Base-by-base conservation (phyloP, 2,329 filamentous ascomycete genomes). In the Furcasterigmium furcatum region DNA sequence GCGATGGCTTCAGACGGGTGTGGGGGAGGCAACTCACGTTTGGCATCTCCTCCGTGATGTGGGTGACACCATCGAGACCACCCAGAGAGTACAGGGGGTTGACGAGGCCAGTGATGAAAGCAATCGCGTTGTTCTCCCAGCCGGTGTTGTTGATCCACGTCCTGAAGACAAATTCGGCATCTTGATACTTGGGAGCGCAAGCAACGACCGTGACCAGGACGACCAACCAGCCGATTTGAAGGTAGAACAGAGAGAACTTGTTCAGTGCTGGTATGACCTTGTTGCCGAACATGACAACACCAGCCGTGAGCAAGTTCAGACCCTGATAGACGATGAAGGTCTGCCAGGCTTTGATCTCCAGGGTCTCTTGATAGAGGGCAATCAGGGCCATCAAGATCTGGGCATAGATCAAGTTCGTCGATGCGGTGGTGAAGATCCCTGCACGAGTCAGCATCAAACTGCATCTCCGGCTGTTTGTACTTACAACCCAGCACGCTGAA, bases 61-160 rank as follows among this genome's bases (percentile, higher is more conserved):
- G 73, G 1, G 69, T 70, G 5, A 71, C 67, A 1, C 69, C 69
- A 49, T 77, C 74, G 2, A 77, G 58, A 1, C 72, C 71, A 19
- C 71, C 69, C 13, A 77, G 61, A 19, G 66, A 65, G 55, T 72
- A 77, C 5, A 72, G 55, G 0, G 71, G 67, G 47, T 76, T 76
- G 2, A 77, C 68, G 4, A 77, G 56, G 0, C 74, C 74, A 0
- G 71, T 72, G 45, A 77, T 74, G 53, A 77, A 77, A 46, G 66
- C 71, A 27, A 77, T 70, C 1, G 63, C 68, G 44, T 74, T 68
- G 45, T 68, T 72, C 27, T 70, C 59, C 74, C 74, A 78, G 12
- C 75, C 74, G 0, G 75, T 77, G 40, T 74, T 71, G 52, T 77
- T 77, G 44, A 74, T 69, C 65, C 72, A 78, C 2, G 70, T 76